A percentile compares a stretch with the other conserved stretches of the same genome.
Conservation (phyloP, 805 yeast species). For the Pichia deserticola region DNA sequence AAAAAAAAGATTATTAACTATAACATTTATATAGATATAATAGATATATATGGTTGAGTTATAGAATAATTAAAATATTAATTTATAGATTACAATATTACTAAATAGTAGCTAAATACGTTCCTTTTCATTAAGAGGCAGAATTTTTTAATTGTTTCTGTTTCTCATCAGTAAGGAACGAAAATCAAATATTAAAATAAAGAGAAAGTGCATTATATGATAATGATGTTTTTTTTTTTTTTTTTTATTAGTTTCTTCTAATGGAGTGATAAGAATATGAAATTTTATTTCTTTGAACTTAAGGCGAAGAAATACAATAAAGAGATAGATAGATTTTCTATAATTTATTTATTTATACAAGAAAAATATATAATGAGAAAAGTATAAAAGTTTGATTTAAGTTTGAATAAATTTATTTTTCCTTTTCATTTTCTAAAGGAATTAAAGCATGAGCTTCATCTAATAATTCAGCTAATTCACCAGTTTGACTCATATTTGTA, state of each 20-base stretch:
- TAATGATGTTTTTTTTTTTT: neutral
- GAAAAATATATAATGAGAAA: too few relatives aligned
- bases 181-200: neutral
- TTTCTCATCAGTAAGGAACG: conserved; percentile 10
- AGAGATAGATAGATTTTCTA: neutral
- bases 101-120: neutral
- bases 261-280: conserved; percentile 1
- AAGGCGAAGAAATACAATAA: conserved; percentile 9
- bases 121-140: conserved; percentile 8
- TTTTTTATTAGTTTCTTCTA: neutral
- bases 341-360: too few relatives aligned
- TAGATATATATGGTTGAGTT: too few relatives aligned
- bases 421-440: conserved; percentile 54
- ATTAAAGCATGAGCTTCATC: conserved; percentile 74
- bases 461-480: conserved; percentile 82
- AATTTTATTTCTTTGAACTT: neutral
- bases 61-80: too few relatives aligned
- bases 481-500: conserved; percentile 81
- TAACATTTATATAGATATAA: too few relatives aligned
- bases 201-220: too few relatives aligned
- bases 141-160: neutral
- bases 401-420: neutral
- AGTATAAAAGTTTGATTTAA: too few relatives aligned
- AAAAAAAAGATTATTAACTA: too few relatives aligned
- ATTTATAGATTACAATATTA: too few relatives aligned